Conservation (phyloP, 371 early-diverging fungal species). For the Zopfochytrium polystomum region DNA sequence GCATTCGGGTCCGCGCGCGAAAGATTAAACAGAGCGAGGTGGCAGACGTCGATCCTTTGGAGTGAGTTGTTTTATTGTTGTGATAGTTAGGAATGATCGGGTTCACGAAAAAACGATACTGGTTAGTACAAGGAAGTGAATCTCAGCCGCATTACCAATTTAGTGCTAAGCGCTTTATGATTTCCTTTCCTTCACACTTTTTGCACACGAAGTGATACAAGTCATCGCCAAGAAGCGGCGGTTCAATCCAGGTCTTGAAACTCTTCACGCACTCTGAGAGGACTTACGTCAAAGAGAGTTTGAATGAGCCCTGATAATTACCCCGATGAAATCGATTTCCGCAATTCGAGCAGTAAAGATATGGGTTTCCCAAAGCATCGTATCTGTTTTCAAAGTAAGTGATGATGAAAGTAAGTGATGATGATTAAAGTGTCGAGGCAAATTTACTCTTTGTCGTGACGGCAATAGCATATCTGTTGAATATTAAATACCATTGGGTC, state of each 20-base stretch:
- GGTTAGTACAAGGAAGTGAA: too few species aligned
- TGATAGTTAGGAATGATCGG: background rate
- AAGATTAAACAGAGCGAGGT: slow-evolving; percentile 59
- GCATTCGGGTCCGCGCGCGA: slow-evolving; percentile 26
- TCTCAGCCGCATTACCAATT: slow-evolving; percentile 51
- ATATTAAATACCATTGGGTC: too few species aligned
- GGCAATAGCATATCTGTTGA: too few species aligned
- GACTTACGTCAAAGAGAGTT: background rate
- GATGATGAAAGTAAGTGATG: too few species aligned
- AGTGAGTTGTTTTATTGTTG: slow-evolving; percentile 1
- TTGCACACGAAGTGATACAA: slow-evolving; percentile 56
- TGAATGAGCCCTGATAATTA: background rate
- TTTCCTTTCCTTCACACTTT: slow-evolving; percentile 50
- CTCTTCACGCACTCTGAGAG: slow-evolving; percentile 35
- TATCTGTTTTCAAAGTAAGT: too few species aligned
- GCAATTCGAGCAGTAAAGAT: background rate
- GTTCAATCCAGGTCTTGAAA: slow-evolving; percentile 30
- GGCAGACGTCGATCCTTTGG: slow-evolving; percentile 57
- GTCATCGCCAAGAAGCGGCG: slow-evolving; percentile 55
- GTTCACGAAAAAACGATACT: slow-evolving; percentile 1
- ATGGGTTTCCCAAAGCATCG: background rate
- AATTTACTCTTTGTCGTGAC: too few species aligned
- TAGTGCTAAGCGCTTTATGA: slow-evolving; percentile 47
- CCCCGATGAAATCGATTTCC: background rate
- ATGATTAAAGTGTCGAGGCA: background rate